Conservation (phyloP, 2,329 filamentous ascomycete species). For the Neofusicoccum ribis region DNA sequence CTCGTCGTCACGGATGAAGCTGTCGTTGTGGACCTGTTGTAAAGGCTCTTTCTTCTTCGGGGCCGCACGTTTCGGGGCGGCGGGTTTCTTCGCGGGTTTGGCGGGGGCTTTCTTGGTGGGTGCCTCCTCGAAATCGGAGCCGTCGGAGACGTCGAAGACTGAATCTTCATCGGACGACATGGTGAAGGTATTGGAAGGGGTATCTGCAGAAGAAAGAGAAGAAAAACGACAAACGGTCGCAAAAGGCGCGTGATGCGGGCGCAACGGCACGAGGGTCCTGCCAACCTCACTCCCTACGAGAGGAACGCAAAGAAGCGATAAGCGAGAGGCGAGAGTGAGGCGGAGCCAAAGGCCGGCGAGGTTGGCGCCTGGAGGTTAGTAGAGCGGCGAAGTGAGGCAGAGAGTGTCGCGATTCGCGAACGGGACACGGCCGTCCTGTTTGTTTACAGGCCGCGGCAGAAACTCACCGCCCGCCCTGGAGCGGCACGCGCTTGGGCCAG, state of each 20-base stretch:
- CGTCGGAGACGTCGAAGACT: conserved; percentile 18
- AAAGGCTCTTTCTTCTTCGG: conserved; percentile 74
- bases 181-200: not conserved
- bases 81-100: conserved; percentile 13
- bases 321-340: not conserved
- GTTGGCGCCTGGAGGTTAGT: conserved; percentile 4
- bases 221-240: not conserved
- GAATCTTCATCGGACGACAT: conserved; percentile 31
- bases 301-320: not conserved
- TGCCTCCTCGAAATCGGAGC: conserved; percentile 19
- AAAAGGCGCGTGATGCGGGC: not conserved
- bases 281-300: not conserved
- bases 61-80: conserved; percentile 24
- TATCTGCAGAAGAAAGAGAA: conserved; percentile 6
- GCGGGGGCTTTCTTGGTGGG: conserved; percentile 13
- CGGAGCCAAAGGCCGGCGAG: not conserved
- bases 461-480: not conserved
- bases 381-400: conserved; percentile 10
- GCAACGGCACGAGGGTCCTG: not conserved
- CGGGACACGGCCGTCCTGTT: not conserved
- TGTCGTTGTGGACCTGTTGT: conserved; percentile 77
- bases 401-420: conserved; percentile 4
- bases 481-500: not conserved
- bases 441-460: conserved; percentile 5
- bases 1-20: conserved; percentile 57